Evolutionary conservation across 2,329 filamentous ascomycete genomes (phyloP), one percentile per base, ranked within the genome.

Genomic region (Monosporascus sp.): DNA sequence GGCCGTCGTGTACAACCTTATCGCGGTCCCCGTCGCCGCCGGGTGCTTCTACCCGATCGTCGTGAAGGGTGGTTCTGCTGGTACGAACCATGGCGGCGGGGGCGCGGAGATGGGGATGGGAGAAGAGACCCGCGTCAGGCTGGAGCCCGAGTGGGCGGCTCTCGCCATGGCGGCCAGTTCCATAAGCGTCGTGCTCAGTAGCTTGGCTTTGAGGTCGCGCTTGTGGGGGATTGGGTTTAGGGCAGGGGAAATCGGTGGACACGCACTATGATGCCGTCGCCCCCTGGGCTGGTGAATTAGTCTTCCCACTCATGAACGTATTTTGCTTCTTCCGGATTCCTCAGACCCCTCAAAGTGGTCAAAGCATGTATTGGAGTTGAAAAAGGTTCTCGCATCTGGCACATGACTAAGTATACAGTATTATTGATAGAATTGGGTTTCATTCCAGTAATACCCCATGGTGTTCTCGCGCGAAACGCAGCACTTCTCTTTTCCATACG

Each of bases 121-220:
- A 5, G 31, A 14, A 34, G 22, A 48, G 47, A 46, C 43, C n/a
- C 87, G 88, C 66, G 71, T 91, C 20, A 74, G 81, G 56, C 72
- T 92, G 47, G 86, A 90, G 67, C 88, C 88, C 0, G 88, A 89
- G 1, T 97, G 92, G 92, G 93, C 92, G 5, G 87, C 86, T 60
- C 72, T 96, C 67, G 92, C 92, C 1, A 97, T 97, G 93, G 93
- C 93, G 26, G 71, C 92, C 69, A 96, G 91, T 71, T 93, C 88
- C 69, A 86, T 97, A 60, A 94, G 89, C 65, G 92, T 97, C 46
- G 88, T 97, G 49, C 73, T 83, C 66, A 96, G 91, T 68, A 93
- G 88, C 73, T 71, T 96, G 64, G 78, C 85, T 49, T 71, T 97
- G 73, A 82, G 86, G 66, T 79, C 70, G 9, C 51, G 59, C n/a